Conservation (phyloP, 306 rosid species). For the Inga leiocalycina region DNA sequence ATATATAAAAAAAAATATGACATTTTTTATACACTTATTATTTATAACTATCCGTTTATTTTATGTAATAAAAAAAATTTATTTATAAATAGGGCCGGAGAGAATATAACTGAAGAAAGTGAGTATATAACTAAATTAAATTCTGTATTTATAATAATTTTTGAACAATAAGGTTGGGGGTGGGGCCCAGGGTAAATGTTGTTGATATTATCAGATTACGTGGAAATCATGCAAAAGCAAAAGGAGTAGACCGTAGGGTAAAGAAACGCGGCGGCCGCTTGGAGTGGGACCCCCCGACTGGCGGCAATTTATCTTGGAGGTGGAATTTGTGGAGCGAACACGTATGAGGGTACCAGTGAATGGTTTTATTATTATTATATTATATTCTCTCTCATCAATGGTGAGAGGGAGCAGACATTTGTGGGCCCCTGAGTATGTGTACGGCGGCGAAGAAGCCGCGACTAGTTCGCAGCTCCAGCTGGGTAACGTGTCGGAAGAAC, state of each 20-base stretch:
- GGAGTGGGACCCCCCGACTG: slow-evolving; percentile 14
- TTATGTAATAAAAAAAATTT: too few relatives aligned
- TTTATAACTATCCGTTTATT: too few relatives aligned
- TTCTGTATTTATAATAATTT: too few relatives aligned
- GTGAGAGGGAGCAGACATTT: neutral
- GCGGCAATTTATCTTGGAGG: neutral
- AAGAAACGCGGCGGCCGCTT: slow-evolving; percentile 6
- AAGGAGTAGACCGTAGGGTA: neutral
- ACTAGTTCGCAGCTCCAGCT: neutral
- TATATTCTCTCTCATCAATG: neutral
- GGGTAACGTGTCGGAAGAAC: neutral
- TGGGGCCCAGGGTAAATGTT: neutral
- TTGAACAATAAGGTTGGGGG: neutral
- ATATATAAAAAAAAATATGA: too few relatives aligned
- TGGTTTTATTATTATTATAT: too few relatives aligned
- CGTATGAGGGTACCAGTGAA: neutral
- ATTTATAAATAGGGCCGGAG: too few relatives aligned
- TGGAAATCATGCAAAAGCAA: neutral
- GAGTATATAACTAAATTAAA: too few relatives aligned
- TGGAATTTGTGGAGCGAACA: neutral
- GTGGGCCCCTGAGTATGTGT: neutral
- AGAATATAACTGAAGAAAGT: too few relatives aligned
- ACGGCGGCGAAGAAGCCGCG: neutral
- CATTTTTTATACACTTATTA: too few relatives aligned
- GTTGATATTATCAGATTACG: neutral